Conservation (phyloP, 768 basidiomycete species). For the Mycena galericulata region DNA sequence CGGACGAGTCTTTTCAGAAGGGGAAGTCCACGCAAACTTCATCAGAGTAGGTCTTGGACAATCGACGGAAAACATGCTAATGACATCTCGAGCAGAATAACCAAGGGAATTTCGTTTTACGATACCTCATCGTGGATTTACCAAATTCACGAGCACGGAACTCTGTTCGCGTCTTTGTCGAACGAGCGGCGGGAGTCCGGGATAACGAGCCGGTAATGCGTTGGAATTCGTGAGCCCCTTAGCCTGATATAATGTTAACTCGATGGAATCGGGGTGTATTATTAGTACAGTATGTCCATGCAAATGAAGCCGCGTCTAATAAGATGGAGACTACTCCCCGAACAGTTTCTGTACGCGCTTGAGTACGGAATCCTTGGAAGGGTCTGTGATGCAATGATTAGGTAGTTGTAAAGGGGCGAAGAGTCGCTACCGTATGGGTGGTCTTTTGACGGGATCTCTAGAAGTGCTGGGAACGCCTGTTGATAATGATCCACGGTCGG, state of each 20-base stretch:
- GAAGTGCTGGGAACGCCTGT: slow-evolving; percentile 94
- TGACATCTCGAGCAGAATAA: slow-evolving; percentile 63
- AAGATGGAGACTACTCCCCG: slow-evolving; percentile 72
- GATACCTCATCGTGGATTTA: slow-evolving; percentile 83
- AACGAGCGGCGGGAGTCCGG: slow-evolving; percentile 71
- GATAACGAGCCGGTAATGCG: slow-evolving; percentile 80
- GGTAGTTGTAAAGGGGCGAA: not conserved
- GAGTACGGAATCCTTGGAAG: slow-evolving; percentile 93
- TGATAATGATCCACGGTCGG: slow-evolving; percentile 95
- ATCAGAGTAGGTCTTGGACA: slow-evolving; percentile 65
- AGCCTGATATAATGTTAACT: slow-evolving; percentile 37
- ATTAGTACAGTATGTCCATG: slow-evolving; percentile 36
- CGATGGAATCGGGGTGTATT: slow-evolving; percentile 39
- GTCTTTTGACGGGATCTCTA: slow-evolving; percentile 99
- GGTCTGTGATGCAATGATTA: slow-evolving; percentile 66
- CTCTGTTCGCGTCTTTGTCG: slow-evolving; percentile 77
- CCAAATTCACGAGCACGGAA: slow-evolving; percentile 75
- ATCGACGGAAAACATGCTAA: slow-evolving; percentile 23
- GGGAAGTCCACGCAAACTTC: slow-evolving; percentile 85
- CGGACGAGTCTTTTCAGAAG: slow-evolving; percentile 70
- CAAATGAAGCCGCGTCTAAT: slow-evolving; percentile 29
- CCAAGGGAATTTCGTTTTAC: slow-evolving; percentile 81
- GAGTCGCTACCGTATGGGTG: slow-evolving; percentile 89
- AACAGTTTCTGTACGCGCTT: slow-evolving; percentile 97
- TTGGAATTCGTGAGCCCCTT: slow-evolving; percentile 57